These are phyloP conservation scores for Chrysoporthe puriensis DNA, from an alignment of 2,329 filamentous ascomycete genomes.

Conservation along the genomic window DNA sequence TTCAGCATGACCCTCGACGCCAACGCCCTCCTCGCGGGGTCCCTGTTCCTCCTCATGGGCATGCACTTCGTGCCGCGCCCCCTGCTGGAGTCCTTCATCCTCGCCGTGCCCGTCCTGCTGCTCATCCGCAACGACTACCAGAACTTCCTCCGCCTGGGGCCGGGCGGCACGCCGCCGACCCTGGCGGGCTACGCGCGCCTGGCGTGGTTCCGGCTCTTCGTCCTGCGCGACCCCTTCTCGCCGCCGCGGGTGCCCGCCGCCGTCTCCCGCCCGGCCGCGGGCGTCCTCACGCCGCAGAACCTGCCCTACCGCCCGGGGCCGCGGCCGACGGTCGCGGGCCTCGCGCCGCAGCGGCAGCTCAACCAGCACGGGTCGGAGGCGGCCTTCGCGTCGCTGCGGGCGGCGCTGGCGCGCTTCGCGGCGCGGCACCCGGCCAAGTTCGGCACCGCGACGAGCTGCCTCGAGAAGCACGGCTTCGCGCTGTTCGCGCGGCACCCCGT, in stretches of 20 bases:
- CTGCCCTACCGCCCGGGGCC: slow-evolving; percentile 66
- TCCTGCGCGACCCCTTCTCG: slow-evolving; percentile 69
- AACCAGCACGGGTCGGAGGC: slow-evolving; percentile 63
- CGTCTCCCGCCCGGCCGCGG: slow-evolving; percentile 55
- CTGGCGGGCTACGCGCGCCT: slow-evolving; percentile 74
- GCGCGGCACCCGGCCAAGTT: slow-evolving; percentile 50
- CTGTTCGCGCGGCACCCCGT: slow-evolving; percentile 70
- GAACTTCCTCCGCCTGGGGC: slow-evolving; percentile 76
- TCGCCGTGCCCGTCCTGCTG: slow-evolving; percentile 51
- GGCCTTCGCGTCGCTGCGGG: slow-evolving; percentile 60
- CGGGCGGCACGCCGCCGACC: slow-evolving; percentile 78
- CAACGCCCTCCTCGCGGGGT: slow-evolving; percentile 49
- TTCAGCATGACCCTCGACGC: slow-evolving; percentile 59
- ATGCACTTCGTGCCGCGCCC: slow-evolving; percentile 55
- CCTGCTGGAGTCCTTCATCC: slow-evolving; percentile 54
- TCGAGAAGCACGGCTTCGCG: slow-evolving; percentile 81
- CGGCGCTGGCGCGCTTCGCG: slow-evolving; percentile 56
- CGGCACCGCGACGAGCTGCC: slow-evolving; percentile 70
- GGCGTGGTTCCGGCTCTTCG: slow-evolving; percentile 72
- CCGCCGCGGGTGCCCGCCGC: slow-evolving; percentile 51
- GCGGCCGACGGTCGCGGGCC: slow-evolving; percentile 71
- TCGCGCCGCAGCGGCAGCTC: slow-evolving; percentile 80
- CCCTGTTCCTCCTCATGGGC: slow-evolving; percentile 51
- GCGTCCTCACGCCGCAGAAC: slow-evolving; percentile 56
- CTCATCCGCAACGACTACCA: slow-evolving; percentile 72